phyloP scores from a whole-genome alignment of 192 early-diverging fungal genomes.

The Thamnidium elegans region DNA sequence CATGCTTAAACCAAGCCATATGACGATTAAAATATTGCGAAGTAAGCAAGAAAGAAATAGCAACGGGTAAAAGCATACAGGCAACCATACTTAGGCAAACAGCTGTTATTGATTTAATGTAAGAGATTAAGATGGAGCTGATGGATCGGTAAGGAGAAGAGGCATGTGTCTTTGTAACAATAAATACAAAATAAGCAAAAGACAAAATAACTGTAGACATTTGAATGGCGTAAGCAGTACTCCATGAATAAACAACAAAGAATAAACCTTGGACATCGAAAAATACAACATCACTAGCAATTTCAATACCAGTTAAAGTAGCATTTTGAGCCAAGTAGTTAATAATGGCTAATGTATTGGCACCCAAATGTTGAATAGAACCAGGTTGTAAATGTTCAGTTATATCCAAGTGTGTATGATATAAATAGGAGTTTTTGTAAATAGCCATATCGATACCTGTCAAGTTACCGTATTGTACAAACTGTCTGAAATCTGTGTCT shows the following conservation, averaged over 20 bases:
- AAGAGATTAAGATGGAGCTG: slow-evolving; percentile 16
- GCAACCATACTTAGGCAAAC: slow-evolving; percentile 30
- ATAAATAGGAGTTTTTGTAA: slow-evolving; percentile 66
- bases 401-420: slow-evolving; percentile 71
- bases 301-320: slow-evolving; percentile 43
- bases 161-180: slow-evolving; percentile 13
- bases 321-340: slow-evolving; percentile 49
- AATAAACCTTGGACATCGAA: slow-evolving; percentile 57
- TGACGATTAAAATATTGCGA: slow-evolving; percentile 25
- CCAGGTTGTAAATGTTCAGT: slow-evolving; percentile 54
- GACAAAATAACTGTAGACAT: slow-evolving; percentile 35
- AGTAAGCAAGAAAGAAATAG: slow-evolving; percentile 26
- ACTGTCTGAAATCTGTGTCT: slow-evolving; percentile 77
- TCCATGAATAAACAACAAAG: slow-evolving; percentile 61
- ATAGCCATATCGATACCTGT: slow-evolving; percentile 69
- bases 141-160: slow-evolving; percentile 36
- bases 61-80: slow-evolving; percentile 30
- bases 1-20: slow-evolving; percentile 62
- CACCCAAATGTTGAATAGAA: slow-evolving; percentile 68
- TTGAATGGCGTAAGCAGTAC: slow-evolving; percentile 49
- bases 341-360: slow-evolving; percentile 59
- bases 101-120: slow-evolving; percentile 26
- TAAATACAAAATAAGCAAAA: slow-evolving; percentile 24
- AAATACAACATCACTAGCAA: slow-evolving; percentile 50
- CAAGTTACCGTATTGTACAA: slow-evolving; percentile 65